A percentile compares a stretch with the other conserved stretches of the same genome.
Evolutionary conservation across 1,139 yeast genomes (phyloP).

Genomic region (Pichia sp.): DNA sequence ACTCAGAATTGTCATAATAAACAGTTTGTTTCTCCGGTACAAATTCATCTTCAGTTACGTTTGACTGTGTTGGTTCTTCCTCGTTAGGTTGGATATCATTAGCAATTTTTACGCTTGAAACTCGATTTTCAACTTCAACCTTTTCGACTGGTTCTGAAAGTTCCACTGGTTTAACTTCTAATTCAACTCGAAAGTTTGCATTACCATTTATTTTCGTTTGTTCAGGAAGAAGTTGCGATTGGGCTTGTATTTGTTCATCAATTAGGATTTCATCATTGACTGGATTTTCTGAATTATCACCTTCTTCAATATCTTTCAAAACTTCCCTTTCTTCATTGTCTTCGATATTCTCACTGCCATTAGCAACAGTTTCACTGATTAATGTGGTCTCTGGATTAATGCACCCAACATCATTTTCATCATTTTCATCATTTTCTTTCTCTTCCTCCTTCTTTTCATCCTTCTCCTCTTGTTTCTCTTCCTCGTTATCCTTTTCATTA

Average conservation of each 20-base stretch:
- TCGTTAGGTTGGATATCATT: no score
- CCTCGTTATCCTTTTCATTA: background rate
- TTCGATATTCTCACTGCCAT: background rate
- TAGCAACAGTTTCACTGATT: background rate
- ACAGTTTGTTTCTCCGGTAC: slow-evolving; percentile 23
- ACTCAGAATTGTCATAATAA: slow-evolving; percentile 30
- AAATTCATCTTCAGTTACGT: slow-evolving; percentile 17
- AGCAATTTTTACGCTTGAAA: background rate
- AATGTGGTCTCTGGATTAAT: no score
- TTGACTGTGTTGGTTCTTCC: no score
- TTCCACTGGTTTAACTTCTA: slow-evolving; percentile 27
- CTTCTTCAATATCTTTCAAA: background rate
- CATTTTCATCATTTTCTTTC: no score
- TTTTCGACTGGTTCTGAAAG: slow-evolving; percentile 16
- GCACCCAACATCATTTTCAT: no score
- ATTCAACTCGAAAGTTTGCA: slow-evolving; percentile 11
- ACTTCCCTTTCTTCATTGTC: slow-evolving; percentile 4
- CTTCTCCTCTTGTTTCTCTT: background rate
- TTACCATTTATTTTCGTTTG: slow-evolving; percentile 9
- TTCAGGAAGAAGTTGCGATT: slow-evolving; percentile 13
- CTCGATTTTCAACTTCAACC: slow-evolving; percentile 8
- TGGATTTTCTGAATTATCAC: background rate
- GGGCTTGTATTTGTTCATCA: slow-evolving; percentile 17
- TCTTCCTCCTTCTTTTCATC: background rate
- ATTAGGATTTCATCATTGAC: background rate